A percentile compares a stretch with the other conserved stretches of the same genome.
Conservation (phyloP, 441 rosid species). For the Populus hybrid region DNA sequence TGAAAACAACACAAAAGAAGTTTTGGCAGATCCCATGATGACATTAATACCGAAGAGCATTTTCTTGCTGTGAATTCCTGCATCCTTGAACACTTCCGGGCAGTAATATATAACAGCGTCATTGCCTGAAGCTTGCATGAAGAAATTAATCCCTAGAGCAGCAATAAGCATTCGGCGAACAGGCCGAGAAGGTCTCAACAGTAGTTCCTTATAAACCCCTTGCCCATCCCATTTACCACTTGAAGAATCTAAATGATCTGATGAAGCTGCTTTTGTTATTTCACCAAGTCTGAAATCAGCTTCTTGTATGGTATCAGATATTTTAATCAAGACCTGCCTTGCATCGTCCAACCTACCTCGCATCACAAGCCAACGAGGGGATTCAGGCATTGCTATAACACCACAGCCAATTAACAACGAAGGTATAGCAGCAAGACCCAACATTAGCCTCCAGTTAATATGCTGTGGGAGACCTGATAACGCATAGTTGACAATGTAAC, state of each 20-base stretch:
- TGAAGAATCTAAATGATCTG: background rate
- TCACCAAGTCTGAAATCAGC: constrained; percentile 48
- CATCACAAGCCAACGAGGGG: constrained; percentile 60
- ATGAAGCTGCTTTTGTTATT: constrained; percentile 28
- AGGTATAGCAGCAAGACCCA: constrained; percentile 49
- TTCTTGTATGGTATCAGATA: constrained; percentile 34
- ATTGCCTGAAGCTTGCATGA: constrained; percentile 76
- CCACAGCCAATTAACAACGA: constrained; percentile 37
- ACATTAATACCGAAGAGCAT: constrained; percentile 44
- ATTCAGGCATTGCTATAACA: constrained; percentile 50
- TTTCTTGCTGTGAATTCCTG: constrained; percentile 46
- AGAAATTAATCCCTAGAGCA: constrained; percentile 59
- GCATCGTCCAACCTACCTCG: constrained; percentile 40
- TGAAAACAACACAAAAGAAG: constrained; percentile 43
- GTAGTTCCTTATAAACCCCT: constrained; percentile 51
- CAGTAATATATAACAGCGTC: constrained; percentile 63
- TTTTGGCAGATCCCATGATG: constrained; percentile 49
- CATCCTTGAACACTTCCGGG: constrained; percentile 49
- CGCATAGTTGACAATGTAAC: constrained; percentile 36
- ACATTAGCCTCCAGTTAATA: constrained; percentile 53
- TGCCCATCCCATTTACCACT: constrained; percentile 21
- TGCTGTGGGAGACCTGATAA: constrained; percentile 37
- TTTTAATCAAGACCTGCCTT: constrained; percentile 35
- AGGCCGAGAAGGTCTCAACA: constrained; percentile 33
- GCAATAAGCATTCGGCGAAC: constrained; percentile 53